Percentiles rank a stretch among this genome's conserved stretches.
Conservation (phyloP, 2,329 filamentous ascomycete genomes). For the Sporothrix protearum region DNA sequence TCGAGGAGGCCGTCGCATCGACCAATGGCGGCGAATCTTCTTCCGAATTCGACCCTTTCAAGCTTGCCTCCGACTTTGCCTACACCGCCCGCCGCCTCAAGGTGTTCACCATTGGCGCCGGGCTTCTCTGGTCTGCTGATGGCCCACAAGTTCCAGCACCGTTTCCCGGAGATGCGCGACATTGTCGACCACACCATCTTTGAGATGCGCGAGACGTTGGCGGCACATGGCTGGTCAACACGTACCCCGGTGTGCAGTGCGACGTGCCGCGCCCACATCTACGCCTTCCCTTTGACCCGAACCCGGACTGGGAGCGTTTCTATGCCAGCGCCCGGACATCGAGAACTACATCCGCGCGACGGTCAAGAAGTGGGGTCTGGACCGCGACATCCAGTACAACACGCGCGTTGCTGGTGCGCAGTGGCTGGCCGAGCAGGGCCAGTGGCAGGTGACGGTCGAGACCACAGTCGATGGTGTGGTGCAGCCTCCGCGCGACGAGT, state of each 20-base stretch:
- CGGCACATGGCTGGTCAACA: conserved; percentile 36
- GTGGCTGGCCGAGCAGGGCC: conserved; percentile 4
- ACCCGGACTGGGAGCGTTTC: conserved; percentile 20
- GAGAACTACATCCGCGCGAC: conserved; percentile 18
- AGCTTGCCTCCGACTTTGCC: conserved; percentile 5
- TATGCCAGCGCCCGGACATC: conserved; percentile 17
- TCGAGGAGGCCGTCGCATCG: not conserved
- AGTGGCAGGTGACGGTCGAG: conserved; percentile 16
- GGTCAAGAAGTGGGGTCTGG: conserved; percentile 16
- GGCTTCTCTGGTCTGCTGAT: conserved; percentile 37
- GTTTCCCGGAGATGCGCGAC: conserved; percentile 32
- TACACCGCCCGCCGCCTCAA: conserved; percentile 29
- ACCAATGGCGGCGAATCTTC: not conserved
- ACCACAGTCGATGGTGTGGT: not conserved
- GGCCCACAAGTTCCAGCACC: conserved; percentile 38
- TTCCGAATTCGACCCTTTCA: not conserved
- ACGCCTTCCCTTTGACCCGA: conserved; percentile 18
- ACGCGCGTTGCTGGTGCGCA: conserved; percentile 13
- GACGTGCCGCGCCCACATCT: conserved; percentile 31
- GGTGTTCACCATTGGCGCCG: conserved; percentile 37
- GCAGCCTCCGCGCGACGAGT: conserved; percentile 14
- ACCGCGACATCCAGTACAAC: conserved; percentile 15
- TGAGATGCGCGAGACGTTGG: conserved; percentile 35
- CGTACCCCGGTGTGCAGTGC: conserved; percentile 32
- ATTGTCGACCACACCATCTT: conserved; percentile 34